These are phyloP conservation scores for Microdochium nivale DNA, from an alignment of 2,329 filamentous ascomycete species.

Conservation along the genomic window DNA sequence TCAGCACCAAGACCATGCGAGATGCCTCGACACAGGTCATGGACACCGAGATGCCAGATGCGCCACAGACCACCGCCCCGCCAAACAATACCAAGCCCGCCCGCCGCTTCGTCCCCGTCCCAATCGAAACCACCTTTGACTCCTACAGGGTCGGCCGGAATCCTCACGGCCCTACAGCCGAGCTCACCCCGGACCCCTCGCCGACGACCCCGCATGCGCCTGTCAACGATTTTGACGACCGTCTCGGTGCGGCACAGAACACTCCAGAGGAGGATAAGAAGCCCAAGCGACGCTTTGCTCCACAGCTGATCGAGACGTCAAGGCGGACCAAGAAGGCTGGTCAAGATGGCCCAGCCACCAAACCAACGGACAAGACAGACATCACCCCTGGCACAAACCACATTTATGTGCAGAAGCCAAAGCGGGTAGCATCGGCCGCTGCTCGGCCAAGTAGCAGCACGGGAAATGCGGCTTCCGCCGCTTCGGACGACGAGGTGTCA, in stretches of 20 bases:
- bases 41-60: conserved; percentile 16
- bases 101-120: conserved; percentile 58
- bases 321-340: conserved; percentile 60
- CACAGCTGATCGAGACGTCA: conserved; percentile 74
- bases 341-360: conserved; percentile 53
- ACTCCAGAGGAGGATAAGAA: conserved; percentile 14
- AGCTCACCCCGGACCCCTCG: conserved; percentile 45
- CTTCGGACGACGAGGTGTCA: conserved; percentile 17
- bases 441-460: conserved; percentile 9
- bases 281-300: conserved; percentile 53
- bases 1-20: conserved; percentile 8
- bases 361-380: conserved; percentile 63
- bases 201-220: conserved; percentile 38
- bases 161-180: conserved; percentile 42
- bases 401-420: conserved; percentile 42
- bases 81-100: conserved; percentile 9
- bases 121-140: conserved; percentile 64
- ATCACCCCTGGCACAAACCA: conserved; percentile 56
- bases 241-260: conserved; percentile 12
- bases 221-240: conserved; percentile 3
- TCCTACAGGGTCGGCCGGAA: conserved; percentile 39
- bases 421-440: conserved; percentile 23
- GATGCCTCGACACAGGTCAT: conserved; percentile 19
- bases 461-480: conserved; percentile 13
- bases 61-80: conserved; percentile 2